Evolutionary conservation across 176 grass and related monocot genomes (phyloP).

Genomic region (Puya raimondii): DNA sequence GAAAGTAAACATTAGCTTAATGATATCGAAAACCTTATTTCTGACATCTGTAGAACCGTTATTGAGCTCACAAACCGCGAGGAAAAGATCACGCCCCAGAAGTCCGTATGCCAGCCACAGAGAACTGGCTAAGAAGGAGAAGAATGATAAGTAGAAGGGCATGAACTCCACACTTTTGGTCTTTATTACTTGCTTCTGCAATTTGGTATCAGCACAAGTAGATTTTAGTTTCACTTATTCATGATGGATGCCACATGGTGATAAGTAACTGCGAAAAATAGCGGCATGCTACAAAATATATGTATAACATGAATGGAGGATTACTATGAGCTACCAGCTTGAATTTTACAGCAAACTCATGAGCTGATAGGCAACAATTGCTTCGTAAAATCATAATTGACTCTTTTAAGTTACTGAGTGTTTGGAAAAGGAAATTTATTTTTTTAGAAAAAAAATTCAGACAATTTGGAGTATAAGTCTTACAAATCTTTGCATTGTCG

Average conservation of each 20-base stretch:
- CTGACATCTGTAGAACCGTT: neutral
- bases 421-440: too few relatives aligned
- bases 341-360: too few relatives aligned
- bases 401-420: too few relatives aligned
- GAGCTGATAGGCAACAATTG: too few relatives aligned
- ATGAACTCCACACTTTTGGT: constrained; percentile 83
- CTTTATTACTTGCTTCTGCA: constrained; percentile 62
- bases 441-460: too few relatives aligned
- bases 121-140: constrained; percentile 50
- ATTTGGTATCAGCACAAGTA: constrained; percentile 1
- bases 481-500: too few relatives aligned
- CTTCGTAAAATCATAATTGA: too few relatives aligned
- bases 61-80: constrained; percentile 36
- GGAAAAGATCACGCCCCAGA: constrained; percentile 50
- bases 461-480: too few relatives aligned
- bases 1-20: neutral
- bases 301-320: neutral
- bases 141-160: constrained; percentile 76
- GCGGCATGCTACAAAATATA: too few relatives aligned
- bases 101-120: constrained; percentile 59
- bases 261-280: too few relatives aligned
- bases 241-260: neutral
- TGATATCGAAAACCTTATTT: neutral
- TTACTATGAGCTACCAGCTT: too few relatives aligned
- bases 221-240: neutral